phyloP scores from a whole-genome alignment of 164 flowering plant species.

The Macadamia tetraphylla region DNA sequence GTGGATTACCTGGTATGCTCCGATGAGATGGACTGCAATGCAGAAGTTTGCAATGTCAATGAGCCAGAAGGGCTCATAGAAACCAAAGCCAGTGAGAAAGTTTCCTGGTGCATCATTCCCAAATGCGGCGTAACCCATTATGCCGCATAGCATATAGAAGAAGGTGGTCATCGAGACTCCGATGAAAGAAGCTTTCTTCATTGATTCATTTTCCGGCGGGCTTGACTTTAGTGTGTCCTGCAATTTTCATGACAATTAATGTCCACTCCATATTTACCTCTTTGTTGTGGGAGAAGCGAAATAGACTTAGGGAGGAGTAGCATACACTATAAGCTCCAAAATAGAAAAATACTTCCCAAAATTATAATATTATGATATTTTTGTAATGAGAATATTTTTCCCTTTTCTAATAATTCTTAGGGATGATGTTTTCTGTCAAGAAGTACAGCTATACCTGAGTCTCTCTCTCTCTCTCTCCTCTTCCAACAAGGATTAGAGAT shows the following conservation, averaged over 20 bases:
- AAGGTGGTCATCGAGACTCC: conserved; percentile 42
- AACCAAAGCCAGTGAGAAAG: conserved; percentile 76
- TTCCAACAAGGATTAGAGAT: too few relatives aligned
- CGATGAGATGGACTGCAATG: conserved; percentile 64
- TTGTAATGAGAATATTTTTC: too few relatives aligned
- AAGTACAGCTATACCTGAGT: too few relatives aligned
- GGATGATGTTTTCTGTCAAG: too few relatives aligned
- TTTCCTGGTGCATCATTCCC: conserved; percentile 79
- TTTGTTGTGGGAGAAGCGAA: too few relatives aligned
- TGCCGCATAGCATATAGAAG: conserved; percentile 62
- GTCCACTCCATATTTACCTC: too few relatives aligned
- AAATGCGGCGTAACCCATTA: conserved; percentile 71
- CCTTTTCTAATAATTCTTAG: too few relatives aligned
- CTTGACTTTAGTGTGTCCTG: conserved; percentile 60
- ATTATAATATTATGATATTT: too few relatives aligned
- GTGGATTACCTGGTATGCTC: conserved; percentile 64
- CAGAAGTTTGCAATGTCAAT: conserved; percentile 53
- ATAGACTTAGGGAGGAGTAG: too few relatives aligned
- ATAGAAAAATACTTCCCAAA: too few relatives aligned
- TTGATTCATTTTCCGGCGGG: conserved; percentile 58
- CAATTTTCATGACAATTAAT: neutral
- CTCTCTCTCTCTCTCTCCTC: too few relatives aligned
- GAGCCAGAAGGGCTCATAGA: conserved; percentile 80
- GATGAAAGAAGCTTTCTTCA: conserved; percentile 48
- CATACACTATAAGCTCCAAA: too few relatives aligned